Conservation (phyloP, 352 stramenopile species). For the Globisporangium nunn region DNA sequence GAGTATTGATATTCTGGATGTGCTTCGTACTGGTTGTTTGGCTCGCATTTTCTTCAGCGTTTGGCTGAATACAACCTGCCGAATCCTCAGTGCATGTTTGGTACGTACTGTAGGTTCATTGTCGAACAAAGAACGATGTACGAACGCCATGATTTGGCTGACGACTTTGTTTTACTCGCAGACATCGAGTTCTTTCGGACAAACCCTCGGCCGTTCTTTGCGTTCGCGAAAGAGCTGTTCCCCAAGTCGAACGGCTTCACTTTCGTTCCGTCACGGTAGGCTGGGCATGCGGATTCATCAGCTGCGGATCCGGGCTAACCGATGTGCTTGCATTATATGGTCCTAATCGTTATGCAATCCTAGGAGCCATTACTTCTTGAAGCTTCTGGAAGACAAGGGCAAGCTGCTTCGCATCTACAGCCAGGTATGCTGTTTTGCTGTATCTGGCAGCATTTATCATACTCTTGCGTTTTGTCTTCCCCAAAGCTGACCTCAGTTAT, state of each 20-base stretch:
- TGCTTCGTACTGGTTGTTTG: background rate
- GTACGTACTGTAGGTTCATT: constrained; percentile 16
- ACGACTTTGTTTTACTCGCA: constrained; percentile 10
- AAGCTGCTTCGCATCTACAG: constrained; percentile 93
- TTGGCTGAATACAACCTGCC: constrained; percentile 77
- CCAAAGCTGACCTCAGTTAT: background rate
- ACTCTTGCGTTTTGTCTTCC: too few species aligned
- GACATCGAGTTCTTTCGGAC: constrained; percentile 97
- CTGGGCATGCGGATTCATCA: background rate
- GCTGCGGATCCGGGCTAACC: too few species aligned
- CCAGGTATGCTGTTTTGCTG: constrained; percentile 23
- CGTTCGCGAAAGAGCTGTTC: constrained; percentile 90
- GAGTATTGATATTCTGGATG: constrained; percentile 1
- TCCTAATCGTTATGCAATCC: background rate
- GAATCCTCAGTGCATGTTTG: constrained; percentile 85
- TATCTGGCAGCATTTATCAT: too few species aligned
- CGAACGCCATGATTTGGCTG: background rate
- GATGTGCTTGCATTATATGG: background rate
- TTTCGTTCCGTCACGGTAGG: constrained; percentile 63
- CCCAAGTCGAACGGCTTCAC: constrained; percentile 76
- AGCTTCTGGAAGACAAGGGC: constrained; percentile 87
- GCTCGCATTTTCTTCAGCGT: constrained; percentile 21
- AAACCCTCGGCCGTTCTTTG: constrained; percentile 96
- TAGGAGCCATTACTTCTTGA: constrained; percentile 95
- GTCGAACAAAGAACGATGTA: too few species aligned